Conservation (phyloP, 768 basidiomycete genomes). For the Austroboletus festivus region DNA sequence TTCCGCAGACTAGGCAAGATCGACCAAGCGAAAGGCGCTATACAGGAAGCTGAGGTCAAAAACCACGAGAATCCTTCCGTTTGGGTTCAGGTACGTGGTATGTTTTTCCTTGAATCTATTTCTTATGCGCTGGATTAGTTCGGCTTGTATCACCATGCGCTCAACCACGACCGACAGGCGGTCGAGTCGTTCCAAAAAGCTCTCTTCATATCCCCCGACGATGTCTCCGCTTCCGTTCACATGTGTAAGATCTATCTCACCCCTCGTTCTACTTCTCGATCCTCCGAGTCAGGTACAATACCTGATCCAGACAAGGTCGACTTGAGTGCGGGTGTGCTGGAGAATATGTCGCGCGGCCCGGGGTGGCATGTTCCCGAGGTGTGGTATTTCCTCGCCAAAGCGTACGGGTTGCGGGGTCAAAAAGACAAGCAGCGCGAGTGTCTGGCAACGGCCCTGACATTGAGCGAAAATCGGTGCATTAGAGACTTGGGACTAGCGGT, state of each 20-base stretch:
- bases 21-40: constrained; percentile 86
- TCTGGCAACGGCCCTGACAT: constrained; percentile 60
- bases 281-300: constrained; percentile 15
- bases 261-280: constrained; percentile 17
- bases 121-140: constrained; percentile 43
- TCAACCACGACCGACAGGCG: constrained; percentile 58
- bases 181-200: constrained; percentile 82
- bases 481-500: constrained; percentile 60
- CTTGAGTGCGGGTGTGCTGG: constrained; percentile 78
- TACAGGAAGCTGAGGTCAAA: constrained; percentile 90
- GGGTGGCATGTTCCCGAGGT: constrained; percentile 94
- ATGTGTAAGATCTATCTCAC: constrained; percentile 73
- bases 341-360: constrained; percentile 67
- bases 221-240: constrained; percentile 75
- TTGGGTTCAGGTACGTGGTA: constrained; percentile 81
- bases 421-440: constrained; percentile 74
- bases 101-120: not conserved
- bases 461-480: constrained; percentile 62
- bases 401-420: constrained; percentile 70
- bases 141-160: constrained; percentile 66
- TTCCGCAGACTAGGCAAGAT: constrained; percentile 87
- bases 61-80: constrained; percentile 86
- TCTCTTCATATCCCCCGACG: constrained; percentile 78
- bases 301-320: constrained; percentile 55
- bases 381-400: constrained; percentile 89